Conservation (phyloP, 2,329 filamentous ascomycete genomes). For the Colletotrichum navitas region DNA sequence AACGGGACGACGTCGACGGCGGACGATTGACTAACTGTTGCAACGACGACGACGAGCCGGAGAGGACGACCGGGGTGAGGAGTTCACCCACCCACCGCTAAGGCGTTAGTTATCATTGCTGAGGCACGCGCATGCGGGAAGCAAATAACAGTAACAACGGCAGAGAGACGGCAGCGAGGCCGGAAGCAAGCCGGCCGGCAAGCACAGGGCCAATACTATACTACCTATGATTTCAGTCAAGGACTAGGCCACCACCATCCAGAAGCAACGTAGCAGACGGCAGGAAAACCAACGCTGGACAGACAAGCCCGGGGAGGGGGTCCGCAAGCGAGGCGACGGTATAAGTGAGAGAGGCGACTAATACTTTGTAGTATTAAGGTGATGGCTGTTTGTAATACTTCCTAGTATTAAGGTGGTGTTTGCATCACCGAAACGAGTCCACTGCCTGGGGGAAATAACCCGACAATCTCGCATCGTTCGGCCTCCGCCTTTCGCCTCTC, state of each 20-base stretch:
- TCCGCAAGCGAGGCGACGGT: slow-evolving; percentile 29
- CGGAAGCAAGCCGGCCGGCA: not conserved
- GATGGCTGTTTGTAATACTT: too few species aligned
- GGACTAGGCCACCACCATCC: not conserved
- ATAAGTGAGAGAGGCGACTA: slow-evolving; percentile 11
- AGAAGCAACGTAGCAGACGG: not conserved
- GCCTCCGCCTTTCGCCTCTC: not conserved
- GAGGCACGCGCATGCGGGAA: not conserved
- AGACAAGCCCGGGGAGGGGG: too few species aligned
- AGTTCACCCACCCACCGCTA: too few species aligned
- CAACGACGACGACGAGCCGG: not conserved
- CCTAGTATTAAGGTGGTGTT: not conserved
- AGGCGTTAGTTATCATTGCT: slow-evolving; percentile 20
- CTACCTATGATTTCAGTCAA: not conserved
- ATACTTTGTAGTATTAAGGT: too few species aligned
- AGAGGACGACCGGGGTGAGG: too few species aligned
- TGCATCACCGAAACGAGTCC: not conserved
- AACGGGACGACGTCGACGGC: too few species aligned
- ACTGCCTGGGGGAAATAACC: not conserved
- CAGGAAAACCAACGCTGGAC: not conserved
- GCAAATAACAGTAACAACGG: slow-evolving; percentile 12
- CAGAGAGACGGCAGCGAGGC: not conserved
- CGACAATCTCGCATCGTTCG: slow-evolving; percentile 16
- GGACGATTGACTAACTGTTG: too few species aligned
- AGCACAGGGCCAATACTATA: not conserved